Conservation (phyloP, 768 basidiomycete species). For the Tulasnella sp. region DNA sequence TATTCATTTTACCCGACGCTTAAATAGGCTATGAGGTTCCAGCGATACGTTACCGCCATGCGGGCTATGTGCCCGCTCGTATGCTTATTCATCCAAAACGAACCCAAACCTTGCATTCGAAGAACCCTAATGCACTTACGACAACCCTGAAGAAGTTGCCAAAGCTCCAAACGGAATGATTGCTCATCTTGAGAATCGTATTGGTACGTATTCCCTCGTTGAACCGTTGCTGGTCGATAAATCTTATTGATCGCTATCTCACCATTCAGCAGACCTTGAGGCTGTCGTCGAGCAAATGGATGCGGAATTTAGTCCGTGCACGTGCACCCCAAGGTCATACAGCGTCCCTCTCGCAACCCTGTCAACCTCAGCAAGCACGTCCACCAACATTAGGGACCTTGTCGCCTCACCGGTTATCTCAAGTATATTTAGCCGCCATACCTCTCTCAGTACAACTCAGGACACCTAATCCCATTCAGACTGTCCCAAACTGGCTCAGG, state of each 20-base stretch:
- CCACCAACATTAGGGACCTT: not conserved
- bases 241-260: not conserved
- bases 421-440: not conserved
- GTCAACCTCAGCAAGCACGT: not conserved
- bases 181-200: not conserved
- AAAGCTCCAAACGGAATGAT: slow-evolving; percentile 6
- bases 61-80: not conserved
- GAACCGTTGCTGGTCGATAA: too few species aligned
- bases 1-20: too few species aligned
- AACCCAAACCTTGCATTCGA: not conserved
- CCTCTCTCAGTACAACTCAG: not conserved
- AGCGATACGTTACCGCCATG: slow-evolving; percentile 19
- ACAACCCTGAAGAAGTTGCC: slow-evolving; percentile 16
- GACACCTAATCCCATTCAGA: not conserved
- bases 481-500: not conserved
- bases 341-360: not conserved
- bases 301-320: not conserved
- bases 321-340: not conserved
- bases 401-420: not conserved
- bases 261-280: not conserved
- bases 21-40: not conserved
- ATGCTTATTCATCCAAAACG: not conserved
- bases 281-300: not conserved
- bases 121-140: slow-evolving; percentile 11
- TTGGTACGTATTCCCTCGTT: not conserved